Conservation (phyloP, 495 filamentous ascomycete genomes). For the Xylaria intraflava region DNA sequence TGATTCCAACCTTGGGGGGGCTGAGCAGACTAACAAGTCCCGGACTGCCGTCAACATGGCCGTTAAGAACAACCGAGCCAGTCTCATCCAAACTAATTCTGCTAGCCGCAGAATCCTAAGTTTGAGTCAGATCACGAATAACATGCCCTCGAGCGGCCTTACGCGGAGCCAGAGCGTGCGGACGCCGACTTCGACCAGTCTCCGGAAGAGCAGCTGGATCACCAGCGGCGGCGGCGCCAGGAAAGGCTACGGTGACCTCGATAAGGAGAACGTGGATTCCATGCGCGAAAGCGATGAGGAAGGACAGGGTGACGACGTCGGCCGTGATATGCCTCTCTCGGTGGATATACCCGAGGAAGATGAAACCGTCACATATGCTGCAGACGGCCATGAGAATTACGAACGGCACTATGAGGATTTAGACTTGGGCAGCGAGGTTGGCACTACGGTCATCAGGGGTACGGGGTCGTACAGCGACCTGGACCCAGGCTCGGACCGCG, state of each 20-base stretch:
- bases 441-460: slow-evolving; percentile 49
- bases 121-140: slow-evolving; percentile 78
- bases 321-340: slow-evolving; percentile 13
- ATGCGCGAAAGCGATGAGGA: slow-evolving; percentile 41
- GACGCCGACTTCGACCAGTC: slow-evolving; percentile 59
- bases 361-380: slow-evolving; percentile 1
- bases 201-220: slow-evolving; percentile 72
- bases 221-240: slow-evolving; percentile 28
- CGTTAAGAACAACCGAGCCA: slow-evolving; percentile 35
- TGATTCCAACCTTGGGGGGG: slow-evolving; percentile 27
- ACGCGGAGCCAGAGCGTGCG: slow-evolving; percentile 55
- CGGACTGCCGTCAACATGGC: slow-evolving; percentile 40
- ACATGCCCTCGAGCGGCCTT: slow-evolving; percentile 55
- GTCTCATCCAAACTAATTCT: slow-evolving; percentile 37
- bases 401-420: slow-evolving; percentile 14
- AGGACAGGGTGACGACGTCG: slow-evolving; percentile 21
- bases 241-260: slow-evolving; percentile 43
- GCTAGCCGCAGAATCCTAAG: slow-evolving; percentile 74
- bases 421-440: slow-evolving; percentile 24
- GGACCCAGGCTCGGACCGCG: slow-evolving; percentile 13
- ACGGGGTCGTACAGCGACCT: slow-evolving; percentile 42
- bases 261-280: slow-evolving; percentile 41
- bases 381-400: slow-evolving; percentile 12
- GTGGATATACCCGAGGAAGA: slow-evolving; percentile 8
- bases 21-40: slow-evolving; percentile 23